Evolutionary conservation across 2,329 filamentous ascomycete species (phyloP).

Genomic region (Magnaporthales sp.): DNA sequence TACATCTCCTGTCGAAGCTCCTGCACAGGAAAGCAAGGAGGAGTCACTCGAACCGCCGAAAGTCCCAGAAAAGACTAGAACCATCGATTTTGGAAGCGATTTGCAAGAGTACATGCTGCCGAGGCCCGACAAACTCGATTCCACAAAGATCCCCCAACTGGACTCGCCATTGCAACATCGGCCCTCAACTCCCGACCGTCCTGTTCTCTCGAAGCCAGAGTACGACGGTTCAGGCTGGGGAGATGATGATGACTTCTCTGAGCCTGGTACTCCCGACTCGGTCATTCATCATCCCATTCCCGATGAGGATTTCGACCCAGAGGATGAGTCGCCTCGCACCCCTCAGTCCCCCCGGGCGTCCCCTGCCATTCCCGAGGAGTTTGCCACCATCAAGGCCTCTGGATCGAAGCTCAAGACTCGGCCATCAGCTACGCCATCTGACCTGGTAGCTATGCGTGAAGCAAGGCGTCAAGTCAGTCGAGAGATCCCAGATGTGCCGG

Average conservation of each 20-base stretch:
- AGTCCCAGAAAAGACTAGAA: slow-evolving; percentile 19
- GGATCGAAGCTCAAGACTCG: slow-evolving; percentile 84
- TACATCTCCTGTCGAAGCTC: slow-evolving; percentile 25
- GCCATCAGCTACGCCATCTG: slow-evolving; percentile 78
- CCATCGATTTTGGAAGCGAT: slow-evolving; percentile 31
- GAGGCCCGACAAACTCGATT: slow-evolving; percentile 25
- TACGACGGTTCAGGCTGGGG: slow-evolving; percentile 58
- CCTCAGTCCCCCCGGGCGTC: slow-evolving; percentile 30
- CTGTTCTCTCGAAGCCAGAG: slow-evolving; percentile 45
- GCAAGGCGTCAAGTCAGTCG: slow-evolving; percentile 77
- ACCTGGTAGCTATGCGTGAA: slow-evolving; percentile 77
- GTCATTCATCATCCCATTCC: slow-evolving; percentile 72
- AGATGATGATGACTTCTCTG: slow-evolving; percentile 45
- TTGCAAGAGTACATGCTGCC: slow-evolving; percentile 39
- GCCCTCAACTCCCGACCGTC: slow-evolving; percentile 36
- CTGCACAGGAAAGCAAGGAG: slow-evolving; percentile 12
- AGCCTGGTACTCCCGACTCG: slow-evolving; percentile 74
- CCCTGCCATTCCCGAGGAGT: slow-evolving; percentile 65
- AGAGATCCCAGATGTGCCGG: slow-evolving; percentile 52
- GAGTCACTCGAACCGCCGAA: slow-evolving; percentile 8
- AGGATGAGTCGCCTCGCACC: slow-evolving; percentile 7
- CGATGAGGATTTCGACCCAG: slow-evolving; percentile 17
- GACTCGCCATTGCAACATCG: not conserved
- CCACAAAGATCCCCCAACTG: slow-evolving; percentile 6
- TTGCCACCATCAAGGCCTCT: slow-evolving; percentile 83